phyloP scores from a whole-genome alignment of 1,139 yeast species.

The Meyerozyma smithsonii region DNA sequence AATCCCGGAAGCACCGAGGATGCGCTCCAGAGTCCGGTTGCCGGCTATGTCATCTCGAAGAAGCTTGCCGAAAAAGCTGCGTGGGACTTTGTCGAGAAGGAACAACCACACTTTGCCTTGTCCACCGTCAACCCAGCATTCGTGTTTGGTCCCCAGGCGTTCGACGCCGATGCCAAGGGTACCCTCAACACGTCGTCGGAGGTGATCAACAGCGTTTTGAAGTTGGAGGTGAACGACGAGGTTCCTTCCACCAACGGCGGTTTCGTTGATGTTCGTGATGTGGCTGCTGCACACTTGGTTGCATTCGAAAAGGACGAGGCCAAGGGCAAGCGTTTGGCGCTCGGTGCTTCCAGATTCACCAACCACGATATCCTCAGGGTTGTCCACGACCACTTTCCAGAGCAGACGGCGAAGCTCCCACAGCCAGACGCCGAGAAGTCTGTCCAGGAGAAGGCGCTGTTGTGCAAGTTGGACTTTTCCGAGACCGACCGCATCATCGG shows the following conservation, averaged over 20 bases:
- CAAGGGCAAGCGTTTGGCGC: conserved; percentile 22
- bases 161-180: conserved; percentile 12
- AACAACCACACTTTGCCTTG: conserved; percentile 16
- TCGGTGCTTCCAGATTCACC: background rate
- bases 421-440: conserved; percentile 16
- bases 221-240: conserved; percentile 11
- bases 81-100: conserved; percentile 25
- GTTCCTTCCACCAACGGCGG: conserved; percentile 24
- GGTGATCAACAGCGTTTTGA: conserved; percentile 4
- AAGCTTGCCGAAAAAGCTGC: conserved; percentile 25
- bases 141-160: conserved; percentile 41
- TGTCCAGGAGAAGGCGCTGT: conserved; percentile 3
- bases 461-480: conserved; percentile 6
- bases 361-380: conserved; percentile 22
- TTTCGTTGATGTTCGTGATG: conserved; percentile 38
- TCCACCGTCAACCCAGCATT: conserved; percentile 27
- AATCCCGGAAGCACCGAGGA: conserved; percentile 10
- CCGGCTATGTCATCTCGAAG: conserved; percentile 32
- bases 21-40: conserved; percentile 9
- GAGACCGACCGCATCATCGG: conserved; percentile 9
- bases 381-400: conserved; percentile 30
- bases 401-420: conserved; percentile 27
- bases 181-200: conserved; percentile 5
- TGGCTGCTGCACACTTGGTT: conserved; percentile 31
- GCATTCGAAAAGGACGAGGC: conserved; percentile 26